Evolutionary conservation across 768 basidiomycete species (phyloP).

Genomic region (Mycena crocata): DNA sequence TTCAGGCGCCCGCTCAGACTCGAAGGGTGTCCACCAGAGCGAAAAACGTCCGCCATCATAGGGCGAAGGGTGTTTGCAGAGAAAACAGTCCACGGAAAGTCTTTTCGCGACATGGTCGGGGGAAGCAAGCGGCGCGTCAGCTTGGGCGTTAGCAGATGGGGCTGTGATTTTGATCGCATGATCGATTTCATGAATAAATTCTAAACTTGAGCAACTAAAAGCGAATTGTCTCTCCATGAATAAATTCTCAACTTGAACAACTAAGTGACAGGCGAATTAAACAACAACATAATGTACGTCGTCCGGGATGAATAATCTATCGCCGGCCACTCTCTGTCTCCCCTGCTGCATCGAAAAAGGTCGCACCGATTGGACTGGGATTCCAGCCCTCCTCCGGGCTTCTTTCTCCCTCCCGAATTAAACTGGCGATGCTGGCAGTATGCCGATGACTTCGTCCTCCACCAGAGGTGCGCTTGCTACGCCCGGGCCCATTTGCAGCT

Average conservation of each 20-base stretch:
- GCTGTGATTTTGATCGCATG: slow-evolving; percentile 4
- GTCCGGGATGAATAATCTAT: slow-evolving; percentile 14
- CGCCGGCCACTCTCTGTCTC: slow-evolving; percentile 38
- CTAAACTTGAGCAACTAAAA: background rate
- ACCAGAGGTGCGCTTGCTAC: slow-evolving; percentile 36
- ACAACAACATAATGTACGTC: slow-evolving; percentile 11
- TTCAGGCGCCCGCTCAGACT: background rate
- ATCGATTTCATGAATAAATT: background rate
- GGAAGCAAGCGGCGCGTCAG: background rate
- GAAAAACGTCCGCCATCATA: slow-evolving; percentile 26
- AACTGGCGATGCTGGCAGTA: slow-evolving; percentile 86
- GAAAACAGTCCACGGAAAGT: slow-evolving; percentile 29
- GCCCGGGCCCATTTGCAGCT: slow-evolving; percentile 26
- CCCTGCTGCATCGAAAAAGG: slow-evolving; percentile 63
- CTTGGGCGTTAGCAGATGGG: slow-evolving; percentile 3
- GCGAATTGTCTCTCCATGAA: background rate
- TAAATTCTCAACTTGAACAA: background rate
- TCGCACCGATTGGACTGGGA: slow-evolving; percentile 64
- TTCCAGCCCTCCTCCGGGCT: slow-evolving; percentile 87
- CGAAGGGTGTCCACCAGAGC: background rate
- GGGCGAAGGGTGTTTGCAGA: slow-evolving; percentile 28
- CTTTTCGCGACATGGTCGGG: slow-evolving; percentile 17
- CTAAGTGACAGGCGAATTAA: background rate
- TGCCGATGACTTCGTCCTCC: slow-evolving; percentile 69
- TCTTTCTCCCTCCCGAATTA: slow-evolving; percentile 82